A percentile compares a stretch with the other conserved stretches of the same genome.
Conservation (phyloP, 257 asterid species). For the Scutellaria galericulata region DNA sequence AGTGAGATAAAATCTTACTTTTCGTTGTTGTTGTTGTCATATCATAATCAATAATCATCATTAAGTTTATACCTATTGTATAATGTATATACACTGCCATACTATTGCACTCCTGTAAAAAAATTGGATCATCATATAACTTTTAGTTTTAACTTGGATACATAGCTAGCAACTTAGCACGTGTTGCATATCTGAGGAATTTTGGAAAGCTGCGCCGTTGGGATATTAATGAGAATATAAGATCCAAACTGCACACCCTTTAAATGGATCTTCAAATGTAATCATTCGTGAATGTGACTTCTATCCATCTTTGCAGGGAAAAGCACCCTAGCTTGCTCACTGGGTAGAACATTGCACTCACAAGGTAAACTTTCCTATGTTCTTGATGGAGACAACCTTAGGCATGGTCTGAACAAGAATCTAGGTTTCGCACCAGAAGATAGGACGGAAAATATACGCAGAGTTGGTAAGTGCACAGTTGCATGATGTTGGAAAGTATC, state of each 20-base stretch:
- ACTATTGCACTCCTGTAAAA: constrained; percentile 6
- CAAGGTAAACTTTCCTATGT: constrained; percentile 89
- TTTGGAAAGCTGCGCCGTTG: background rate
- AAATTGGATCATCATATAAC: background rate
- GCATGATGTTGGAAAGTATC: constrained; percentile 12
- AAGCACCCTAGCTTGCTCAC: constrained; percentile 92
- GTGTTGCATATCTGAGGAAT: background rate
- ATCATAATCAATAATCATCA: background rate
- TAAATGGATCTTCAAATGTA: background rate
- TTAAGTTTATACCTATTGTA: background rate
- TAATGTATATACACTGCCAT: too few relatives aligned
- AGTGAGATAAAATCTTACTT: background rate
- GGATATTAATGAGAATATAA: background rate
- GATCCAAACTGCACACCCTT: background rate
- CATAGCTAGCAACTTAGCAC: background rate
- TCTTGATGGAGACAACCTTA: constrained; percentile 94
- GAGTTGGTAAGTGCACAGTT: constrained; percentile 71
- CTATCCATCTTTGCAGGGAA: constrained; percentile 61
- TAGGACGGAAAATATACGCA: constrained; percentile 88
- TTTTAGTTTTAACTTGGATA: constrained; percentile 4
- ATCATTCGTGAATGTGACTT: constrained; percentile 4
- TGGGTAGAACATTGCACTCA: constrained; percentile 81
- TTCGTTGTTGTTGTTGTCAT: too few relatives aligned
- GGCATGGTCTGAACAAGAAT: constrained; percentile 93
- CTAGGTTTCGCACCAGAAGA: constrained; percentile 87